Conservation (phyloP, 148 eudicot genomes). For the Amaranthus palmeri region DNA sequence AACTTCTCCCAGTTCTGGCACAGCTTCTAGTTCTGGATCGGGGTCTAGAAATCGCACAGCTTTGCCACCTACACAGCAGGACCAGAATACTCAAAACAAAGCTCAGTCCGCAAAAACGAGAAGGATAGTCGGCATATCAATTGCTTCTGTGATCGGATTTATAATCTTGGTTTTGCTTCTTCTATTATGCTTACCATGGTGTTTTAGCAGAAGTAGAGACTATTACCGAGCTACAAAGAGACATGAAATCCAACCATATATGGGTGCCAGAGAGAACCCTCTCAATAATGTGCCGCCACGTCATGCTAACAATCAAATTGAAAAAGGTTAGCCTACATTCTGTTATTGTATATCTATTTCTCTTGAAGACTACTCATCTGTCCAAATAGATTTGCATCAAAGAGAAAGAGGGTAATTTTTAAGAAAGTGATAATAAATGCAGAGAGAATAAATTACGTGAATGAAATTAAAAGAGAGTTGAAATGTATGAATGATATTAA, state of each 20-base stretch:
- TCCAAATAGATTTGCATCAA: too few species aligned
- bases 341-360: slow-evolving; percentile 4
- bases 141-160: slow-evolving; percentile 50
- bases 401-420: too few species aligned
- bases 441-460: too few species aligned
- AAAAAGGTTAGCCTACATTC: slow-evolving; percentile 44
- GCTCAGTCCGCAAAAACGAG: slow-evolving; percentile 40
- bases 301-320: slow-evolving; percentile 42
- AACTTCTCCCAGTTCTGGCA: slow-evolving; percentile 26
- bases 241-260: slow-evolving; percentile 70
- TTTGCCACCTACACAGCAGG: slow-evolving; percentile 48
- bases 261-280: slow-evolving; percentile 45
- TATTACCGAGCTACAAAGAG: slow-evolving; percentile 38
- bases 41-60: slow-evolving; percentile 46
- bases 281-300: slow-evolving; percentile 28
- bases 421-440: too few species aligned
- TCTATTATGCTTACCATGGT: slow-evolving; percentile 60
- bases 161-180: slow-evolving; percentile 52
- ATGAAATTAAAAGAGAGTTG: too few species aligned
- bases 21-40: slow-evolving; percentile 32
- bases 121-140: slow-evolving; percentile 65
- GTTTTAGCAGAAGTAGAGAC: slow-evolving; percentile 44
- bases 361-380: background rate
- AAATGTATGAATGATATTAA: too few species aligned
- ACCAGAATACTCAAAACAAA: slow-evolving; percentile 37